Conservation (phyloP, 1,284 basidiomycete genomes). For the Ceratobasidium sp. region DNA sequence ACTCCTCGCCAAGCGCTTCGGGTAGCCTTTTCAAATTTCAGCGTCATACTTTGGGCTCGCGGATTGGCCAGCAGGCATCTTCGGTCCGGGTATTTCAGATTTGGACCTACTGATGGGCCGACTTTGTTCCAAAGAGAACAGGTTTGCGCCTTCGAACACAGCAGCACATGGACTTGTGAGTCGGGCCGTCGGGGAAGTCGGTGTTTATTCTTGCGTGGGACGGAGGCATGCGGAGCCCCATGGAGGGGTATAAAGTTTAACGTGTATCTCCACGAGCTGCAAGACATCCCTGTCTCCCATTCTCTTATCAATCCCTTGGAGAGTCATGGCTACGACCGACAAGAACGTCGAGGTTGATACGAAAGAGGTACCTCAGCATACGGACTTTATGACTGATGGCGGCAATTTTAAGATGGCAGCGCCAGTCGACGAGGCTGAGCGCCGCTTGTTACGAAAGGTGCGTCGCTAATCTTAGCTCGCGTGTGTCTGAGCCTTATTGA, state of each 20-base stretch:
- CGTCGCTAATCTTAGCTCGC: neutral
- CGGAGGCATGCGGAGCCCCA: constrained; percentile 30
- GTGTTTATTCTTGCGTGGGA: neutral
- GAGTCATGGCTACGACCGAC: constrained; percentile 9
- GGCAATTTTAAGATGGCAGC: constrained; percentile 40
- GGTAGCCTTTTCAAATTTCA: neutral
- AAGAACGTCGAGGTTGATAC: constrained; percentile 31
- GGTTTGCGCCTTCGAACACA: neutral
- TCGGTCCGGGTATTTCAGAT: constrained; percentile 44
- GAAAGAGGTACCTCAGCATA: constrained; percentile 37
- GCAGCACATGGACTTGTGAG: neutral
- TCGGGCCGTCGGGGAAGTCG: neutral
- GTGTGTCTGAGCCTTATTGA: neutral
- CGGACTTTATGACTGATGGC: constrained; percentile 25
- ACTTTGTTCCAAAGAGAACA: constrained; percentile 26
- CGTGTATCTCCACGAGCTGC: neutral
- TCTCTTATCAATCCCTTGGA: neutral
- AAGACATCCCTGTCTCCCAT: neutral
- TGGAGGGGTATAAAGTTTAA: constrained; percentile 27
- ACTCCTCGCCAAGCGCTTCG: constrained; percentile 37
- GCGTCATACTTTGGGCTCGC: neutral
- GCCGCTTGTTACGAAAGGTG: constrained; percentile 34
- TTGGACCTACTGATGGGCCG: neutral
- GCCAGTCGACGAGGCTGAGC: constrained; percentile 37
- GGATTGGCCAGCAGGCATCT: constrained; percentile 18